A percentile compares a stretch with the other conserved stretches of the same genome.
These are phyloP conservation scores for Gossypium gossypioides DNA, from an alignment of 441 rosid genomes.

Conservation along the genomic window DNA sequence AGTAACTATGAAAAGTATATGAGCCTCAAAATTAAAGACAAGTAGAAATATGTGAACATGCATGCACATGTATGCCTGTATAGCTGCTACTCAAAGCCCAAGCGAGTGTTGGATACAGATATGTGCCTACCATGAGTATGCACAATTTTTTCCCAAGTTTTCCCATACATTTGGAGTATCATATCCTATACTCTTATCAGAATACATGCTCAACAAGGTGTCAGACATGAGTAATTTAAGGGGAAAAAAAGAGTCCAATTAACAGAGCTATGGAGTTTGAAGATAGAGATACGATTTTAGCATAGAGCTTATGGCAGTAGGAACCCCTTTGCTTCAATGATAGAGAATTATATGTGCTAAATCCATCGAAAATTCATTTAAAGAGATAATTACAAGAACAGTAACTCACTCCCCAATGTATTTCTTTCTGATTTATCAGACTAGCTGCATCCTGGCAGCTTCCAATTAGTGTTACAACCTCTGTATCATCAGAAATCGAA, in stretches of 20 bases:
- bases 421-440: constrained; percentile 77
- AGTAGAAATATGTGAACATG: not conserved
- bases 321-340: not conserved
- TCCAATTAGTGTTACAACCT: constrained; percentile 65
- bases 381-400: not conserved
- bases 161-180: not conserved
- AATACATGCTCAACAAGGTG: not conserved
- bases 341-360: not conserved
- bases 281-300: not conserved
- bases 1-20: constrained; percentile 49
- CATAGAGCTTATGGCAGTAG: not conserved
- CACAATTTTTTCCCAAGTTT: not conserved
- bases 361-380: not conserved
- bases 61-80: not conserved
- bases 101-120: not conserved
- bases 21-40: constrained; percentile 8
- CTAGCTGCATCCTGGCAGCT: constrained; percentile 66
- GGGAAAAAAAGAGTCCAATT: not conserved
- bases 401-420: constrained; percentile 87
- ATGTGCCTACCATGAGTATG: not conserved
- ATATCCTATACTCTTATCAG: not conserved
- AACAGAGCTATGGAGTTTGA: not conserved
- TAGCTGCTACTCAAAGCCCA: too few species aligned
- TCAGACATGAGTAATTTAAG: not conserved
- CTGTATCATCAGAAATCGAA: constrained; percentile 73